Evolutionary conservation across 495 filamentous ascomycete species (phyloP), one percentile per base, ranked within the genome.

Genomic region (Penicillium psychrofluorescens): DNA sequence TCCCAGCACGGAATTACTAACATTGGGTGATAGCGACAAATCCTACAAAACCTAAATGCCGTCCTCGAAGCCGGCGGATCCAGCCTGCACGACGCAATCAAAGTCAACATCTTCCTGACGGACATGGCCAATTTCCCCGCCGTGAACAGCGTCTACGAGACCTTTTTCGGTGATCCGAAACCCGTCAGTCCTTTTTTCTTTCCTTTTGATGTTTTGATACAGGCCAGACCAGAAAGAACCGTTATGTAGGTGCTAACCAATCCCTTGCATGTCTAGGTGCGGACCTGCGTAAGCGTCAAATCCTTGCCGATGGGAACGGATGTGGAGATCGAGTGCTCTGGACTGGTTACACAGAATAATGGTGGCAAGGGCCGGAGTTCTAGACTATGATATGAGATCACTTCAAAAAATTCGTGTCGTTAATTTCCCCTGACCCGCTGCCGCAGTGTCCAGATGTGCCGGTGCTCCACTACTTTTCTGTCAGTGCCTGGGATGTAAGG

Each of bases 261-360:
- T 16, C 28, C 15, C 16, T 6, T 16, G 11, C 27, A 11, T 35
- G 28, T 30, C 13, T 43, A 66, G 73, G 71, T 67, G 29, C 69
- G 79, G 15, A 86, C 81, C 7, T 86, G 83, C 46, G 80, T 88
- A 29, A 77, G 78, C 6, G 83, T 85, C 13, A 72, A 80, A 57
- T 75, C 79, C 43, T 64, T 86, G 38, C 81, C 82, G 0, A 49
- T 78, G 44, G 74, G 73, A 7, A 78, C 81, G 5, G 81, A 85
- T 64, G 81, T 88, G 6, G 83, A 86, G 65, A 84, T 88, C 53
- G 81, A 86, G 59, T 84, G 79, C 50, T 53, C 60, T 28, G 60
- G 45, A 8, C 31, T 63, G 40, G 46, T 58, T 46, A 55, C 40
- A 8, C 44, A 39, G 22, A 29, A 6, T 22, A 6, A 0, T 22